Evolutionary conservation across 176 grass and related monocot species (phyloP), one percentile per base, ranked within the genome.

Genomic region (Elymus sibiricus): DNA sequence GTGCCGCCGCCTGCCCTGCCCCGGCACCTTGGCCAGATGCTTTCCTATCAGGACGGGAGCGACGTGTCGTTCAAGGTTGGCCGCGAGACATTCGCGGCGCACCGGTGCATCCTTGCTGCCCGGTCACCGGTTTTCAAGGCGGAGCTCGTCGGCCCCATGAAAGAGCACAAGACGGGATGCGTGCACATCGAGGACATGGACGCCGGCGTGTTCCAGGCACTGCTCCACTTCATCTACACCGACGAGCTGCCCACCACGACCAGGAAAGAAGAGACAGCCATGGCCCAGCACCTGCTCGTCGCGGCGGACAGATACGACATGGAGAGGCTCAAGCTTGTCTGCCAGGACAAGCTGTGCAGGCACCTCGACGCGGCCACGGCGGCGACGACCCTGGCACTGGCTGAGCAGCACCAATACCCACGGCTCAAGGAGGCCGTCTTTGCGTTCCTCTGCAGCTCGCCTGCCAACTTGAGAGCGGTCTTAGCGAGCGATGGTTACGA

Each of bases 171-270:
- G 19, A 38, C 14, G 21, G 27, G 28, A n/a, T 31, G 29, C 15
- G 83, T 90, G 32, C 34, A n/a, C 16, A 19, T 90, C 6, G 64
- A 83, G 15, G 79, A 87, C 53, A 90, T 90, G 49, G 47, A 83
- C 0, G 46, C 46, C 2, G 11, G 0, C 16, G 64, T 79, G 11
- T 90, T 90, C 28, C 11, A 29, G 31, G 83, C 79, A 19, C 5
- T 90, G 63, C 89, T 90, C 9, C 79, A 83, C 59, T 90, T 90
- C 67, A 76, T 90, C 1, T 90, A 90, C 64, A 74, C 67, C 12
- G 82, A 90, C 51, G 37, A 58, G 21, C 56, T 90, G 26, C 78
- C 88, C 3, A n/a, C 28, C 9, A 26, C 66, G 53, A 29, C 27
- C 11, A 34, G 81, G 9, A 62, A 74, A 21, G 71, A 38, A 12